A percentile compares a stretch with the other conserved stretches of the same genome.
phyloP scores from a whole-genome alignment of 768 basidiomycete species.

The Tricholoma flavovirens region DNA sequence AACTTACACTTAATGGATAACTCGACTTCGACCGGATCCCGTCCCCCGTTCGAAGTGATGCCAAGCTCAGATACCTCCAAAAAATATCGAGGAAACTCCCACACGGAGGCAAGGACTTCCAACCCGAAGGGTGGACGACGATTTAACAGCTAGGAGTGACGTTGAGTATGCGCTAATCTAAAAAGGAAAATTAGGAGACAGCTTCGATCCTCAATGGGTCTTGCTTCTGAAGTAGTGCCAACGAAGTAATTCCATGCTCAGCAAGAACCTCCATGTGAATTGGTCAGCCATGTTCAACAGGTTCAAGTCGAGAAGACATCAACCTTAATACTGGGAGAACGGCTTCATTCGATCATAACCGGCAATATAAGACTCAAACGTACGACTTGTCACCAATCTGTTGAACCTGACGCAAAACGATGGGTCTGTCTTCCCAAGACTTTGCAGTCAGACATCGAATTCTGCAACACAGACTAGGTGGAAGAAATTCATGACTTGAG shows the following conservation, averaged over 20 bases:
- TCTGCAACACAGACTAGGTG: conserved; percentile 30
- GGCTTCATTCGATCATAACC: conserved; percentile 24
- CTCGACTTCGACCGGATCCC: conserved; percentile 50
- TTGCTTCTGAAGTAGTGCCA: conserved; percentile 50
- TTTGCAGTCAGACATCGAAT: conserved; percentile 74
- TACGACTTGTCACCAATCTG: conserved; percentile 93
- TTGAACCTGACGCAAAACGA: conserved; percentile 81
- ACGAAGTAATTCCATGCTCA: conserved; percentile 61
- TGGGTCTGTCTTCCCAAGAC: conserved; percentile 87
- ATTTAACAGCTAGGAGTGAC: conserved; percentile 53
- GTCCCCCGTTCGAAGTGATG: conserved; percentile 38
- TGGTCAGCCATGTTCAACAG: neutral
- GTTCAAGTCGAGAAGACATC: neutral
- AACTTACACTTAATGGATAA: conserved; percentile 56
- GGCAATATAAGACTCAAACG: conserved; percentile 20
- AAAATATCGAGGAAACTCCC: conserved; percentile 62
- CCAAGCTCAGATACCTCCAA: conserved; percentile 45
- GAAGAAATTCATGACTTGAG: neutral
- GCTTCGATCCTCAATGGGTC: conserved; percentile 58
- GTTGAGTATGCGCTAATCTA: neutral
- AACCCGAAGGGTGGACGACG: conserved; percentile 70
- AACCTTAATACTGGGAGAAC: conserved; percentile 10
- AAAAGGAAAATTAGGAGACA: conserved; percentile 29
- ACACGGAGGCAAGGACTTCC: conserved; percentile 54
- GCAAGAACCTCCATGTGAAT: conserved; percentile 56